phyloP scores from a whole-genome alignment of 768 basidiomycete species.

The Lepiota brunneoincarnata region DNA sequence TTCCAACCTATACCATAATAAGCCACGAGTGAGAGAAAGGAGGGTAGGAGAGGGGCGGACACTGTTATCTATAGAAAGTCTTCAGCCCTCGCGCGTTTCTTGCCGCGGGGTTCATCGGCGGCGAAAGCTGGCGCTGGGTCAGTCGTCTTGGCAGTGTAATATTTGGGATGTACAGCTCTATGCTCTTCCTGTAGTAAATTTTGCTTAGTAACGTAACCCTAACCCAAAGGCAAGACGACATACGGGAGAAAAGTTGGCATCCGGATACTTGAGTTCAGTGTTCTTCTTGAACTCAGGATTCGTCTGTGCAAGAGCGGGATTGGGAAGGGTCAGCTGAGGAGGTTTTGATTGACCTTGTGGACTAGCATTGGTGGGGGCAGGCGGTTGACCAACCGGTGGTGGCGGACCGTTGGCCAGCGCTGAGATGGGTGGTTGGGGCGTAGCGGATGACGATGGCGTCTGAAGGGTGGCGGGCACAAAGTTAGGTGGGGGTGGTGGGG shows the following conservation, averaged over 20 bases:
- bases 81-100: slow-evolving; percentile 84
- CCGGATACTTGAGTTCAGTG: slow-evolving; percentile 68
- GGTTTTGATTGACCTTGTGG: slow-evolving; percentile 21
- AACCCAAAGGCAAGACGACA: slow-evolving; percentile 23
- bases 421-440: neutral
- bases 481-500: slow-evolving; percentile 17
- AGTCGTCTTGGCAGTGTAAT: slow-evolving; percentile 50
- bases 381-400: neutral
- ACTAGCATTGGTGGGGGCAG: neutral
- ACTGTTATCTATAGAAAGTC: slow-evolving; percentile 59
- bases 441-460: neutral
- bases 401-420: neutral
- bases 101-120: slow-evolving; percentile 68
- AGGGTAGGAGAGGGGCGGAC: neutral
- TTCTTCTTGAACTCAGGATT: slow-evolving; percentile 76
- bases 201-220: neutral
- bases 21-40: neutral
- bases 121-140: slow-evolving; percentile 20
- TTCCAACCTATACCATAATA: slow-evolving; percentile 3
- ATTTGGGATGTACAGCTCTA: slow-evolving; percentile 62
- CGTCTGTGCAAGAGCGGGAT: slow-evolving; percentile 56
- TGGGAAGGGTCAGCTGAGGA: slow-evolving; percentile 45
- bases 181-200: slow-evolving; percentile 62
- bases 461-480: slow-evolving; percentile 16
- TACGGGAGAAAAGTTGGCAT: slow-evolving; percentile 80